A percentile compares a stretch with the other conserved stretches of the same genome.
These are phyloP conservation scores for Cyamopsis tetragonoloba DNA, from an alignment of 306 rosid species.

Conservation along the genomic window DNA sequence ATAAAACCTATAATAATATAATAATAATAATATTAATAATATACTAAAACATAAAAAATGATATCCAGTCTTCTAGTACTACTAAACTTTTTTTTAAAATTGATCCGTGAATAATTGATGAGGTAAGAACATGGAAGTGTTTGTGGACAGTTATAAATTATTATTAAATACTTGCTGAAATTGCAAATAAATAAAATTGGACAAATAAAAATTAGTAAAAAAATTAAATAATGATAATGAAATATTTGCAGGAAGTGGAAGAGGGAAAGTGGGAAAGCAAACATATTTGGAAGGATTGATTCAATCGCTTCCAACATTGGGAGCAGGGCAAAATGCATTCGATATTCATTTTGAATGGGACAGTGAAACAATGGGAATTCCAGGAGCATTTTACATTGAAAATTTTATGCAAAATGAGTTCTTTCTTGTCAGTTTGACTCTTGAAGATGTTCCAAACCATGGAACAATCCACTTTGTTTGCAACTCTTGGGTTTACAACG, in stretches of 20 bases:
- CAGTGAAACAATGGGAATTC: constrained; percentile 43
- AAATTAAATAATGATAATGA: background rate
- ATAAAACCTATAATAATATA: no score
- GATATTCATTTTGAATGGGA: constrained; percentile 50
- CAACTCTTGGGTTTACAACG: constrained; percentile 71
- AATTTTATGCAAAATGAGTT: constrained; percentile 55
- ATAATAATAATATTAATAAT: no score
- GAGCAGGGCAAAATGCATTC: constrained; percentile 40
- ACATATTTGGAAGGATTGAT: constrained; percentile 53
- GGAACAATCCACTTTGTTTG: constrained; percentile 48
- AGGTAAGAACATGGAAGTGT: no score
- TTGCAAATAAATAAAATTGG: no score
- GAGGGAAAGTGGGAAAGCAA: constrained; percentile 56
- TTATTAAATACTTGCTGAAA: background rate
- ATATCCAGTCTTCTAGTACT: no score
- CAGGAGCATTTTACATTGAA: constrained; percentile 52
- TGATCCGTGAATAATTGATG: no score
- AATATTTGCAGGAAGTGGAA: constrained; percentile 37
- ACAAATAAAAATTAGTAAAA: no score
- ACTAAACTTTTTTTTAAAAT: no score
- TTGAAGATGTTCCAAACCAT: constrained; percentile 47
- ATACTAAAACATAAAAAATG: no score
- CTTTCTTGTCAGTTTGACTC: constrained; percentile 53
- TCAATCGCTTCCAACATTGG: constrained; percentile 36
- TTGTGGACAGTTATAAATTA: background rate